Base-by-base conservation (phyloP, 208 protist genomes). In the Leishmania mexicana region DNA sequence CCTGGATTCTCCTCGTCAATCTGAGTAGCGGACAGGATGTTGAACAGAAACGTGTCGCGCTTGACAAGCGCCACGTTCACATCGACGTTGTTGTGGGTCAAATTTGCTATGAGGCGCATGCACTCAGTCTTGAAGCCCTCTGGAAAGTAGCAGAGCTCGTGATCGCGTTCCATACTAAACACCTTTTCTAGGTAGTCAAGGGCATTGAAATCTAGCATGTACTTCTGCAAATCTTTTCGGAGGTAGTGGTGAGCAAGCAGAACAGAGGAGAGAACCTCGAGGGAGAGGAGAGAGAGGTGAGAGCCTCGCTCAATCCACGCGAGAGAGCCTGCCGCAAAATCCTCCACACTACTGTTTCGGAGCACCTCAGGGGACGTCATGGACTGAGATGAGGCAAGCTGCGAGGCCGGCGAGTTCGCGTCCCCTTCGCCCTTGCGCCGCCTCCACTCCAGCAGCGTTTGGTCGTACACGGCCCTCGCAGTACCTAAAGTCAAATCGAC, bases 1-100 rank as follows among this genome's bases (percentile, higher is more conserved):
- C 93, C 92, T 24, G 95, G 92, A 79, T 98, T 98, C 51, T 98
- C 95, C 71, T 94, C 93, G 76, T 98, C 95, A 75, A 97, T 92
- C 15, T 89, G 86, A 21, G 94, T 97, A 15, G 88, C 88, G 3
- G 85, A 90, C 15, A 98, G 88, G 67, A 97, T 83, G 42, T 84
- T 76, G 21, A 78, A 79, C 19, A 97, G 85, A 51, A 96, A 79
- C 47, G 76, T 38, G n/a, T 88, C 79, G 80, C 93, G 79, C 40
- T 54, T 68, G 6, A 82, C 87, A 54, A 96, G 74, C 21, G 88
- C 78, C 0, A 80, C 75, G 75, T 80, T 89, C 3, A 88, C 79
- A 45, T 82, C 83, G 45, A 81, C 49, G 78, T 93, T 95, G 6
- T 89, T 77, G 78, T 83, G 87, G 1, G 89, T 88, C 15, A 97